phyloP scores from a whole-genome alignment of 1,284 basidiomycete genomes.

The Boletellus sp. region DNA sequence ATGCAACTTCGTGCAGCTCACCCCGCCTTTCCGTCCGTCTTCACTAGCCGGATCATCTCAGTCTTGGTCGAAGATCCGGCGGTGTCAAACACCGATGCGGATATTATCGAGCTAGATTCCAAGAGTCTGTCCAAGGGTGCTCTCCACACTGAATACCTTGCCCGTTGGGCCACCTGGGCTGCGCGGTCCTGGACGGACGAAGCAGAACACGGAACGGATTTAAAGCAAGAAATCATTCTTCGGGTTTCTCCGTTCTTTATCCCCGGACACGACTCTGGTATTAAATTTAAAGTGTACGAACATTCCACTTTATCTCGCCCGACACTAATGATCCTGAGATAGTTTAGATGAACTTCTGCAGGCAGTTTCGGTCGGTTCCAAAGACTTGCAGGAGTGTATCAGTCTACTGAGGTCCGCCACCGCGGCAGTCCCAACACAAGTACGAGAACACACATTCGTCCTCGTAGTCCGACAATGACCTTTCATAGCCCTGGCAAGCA shows the following conservation, averaged over 20 bases:
- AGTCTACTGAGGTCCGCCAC: constrained; percentile 14
- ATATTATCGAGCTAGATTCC: constrained; percentile 14
- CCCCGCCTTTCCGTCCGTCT: constrained; percentile 47
- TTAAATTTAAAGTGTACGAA: constrained; percentile 38
- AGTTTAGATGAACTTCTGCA: constrained; percentile 23
- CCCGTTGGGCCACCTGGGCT: constrained; percentile 66
- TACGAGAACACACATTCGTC: constrained; percentile 7
- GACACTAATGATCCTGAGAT: constrained; percentile 9
- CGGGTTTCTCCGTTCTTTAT: constrained; percentile 49
- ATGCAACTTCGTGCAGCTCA: constrained; percentile 57
- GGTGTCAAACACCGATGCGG: neutral
- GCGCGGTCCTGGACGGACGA: constrained; percentile 38
- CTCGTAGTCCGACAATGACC: constrained; percentile 3
- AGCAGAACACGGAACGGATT: constrained; percentile 31
- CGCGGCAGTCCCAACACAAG: constrained; percentile 11
- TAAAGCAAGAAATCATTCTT: constrained; percentile 45
- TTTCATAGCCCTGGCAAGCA: constrained; percentile 45
- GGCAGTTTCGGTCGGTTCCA: constrained; percentile 17
- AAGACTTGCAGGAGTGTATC: constrained; percentile 18
- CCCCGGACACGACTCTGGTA: constrained; percentile 29
- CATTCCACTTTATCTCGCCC: neutral
- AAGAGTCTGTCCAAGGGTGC: constrained; percentile 22
- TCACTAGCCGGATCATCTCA: constrained; percentile 51
- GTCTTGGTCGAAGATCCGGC: constrained; percentile 34
- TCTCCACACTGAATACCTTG: constrained; percentile 57